Percentiles rank a stretch among this genome's conserved stretches.
These are phyloP conservation scores for Saussurea involucrata DNA, from an alignment of 129 eudicot genomes.

Conservation along the genomic window DNA sequence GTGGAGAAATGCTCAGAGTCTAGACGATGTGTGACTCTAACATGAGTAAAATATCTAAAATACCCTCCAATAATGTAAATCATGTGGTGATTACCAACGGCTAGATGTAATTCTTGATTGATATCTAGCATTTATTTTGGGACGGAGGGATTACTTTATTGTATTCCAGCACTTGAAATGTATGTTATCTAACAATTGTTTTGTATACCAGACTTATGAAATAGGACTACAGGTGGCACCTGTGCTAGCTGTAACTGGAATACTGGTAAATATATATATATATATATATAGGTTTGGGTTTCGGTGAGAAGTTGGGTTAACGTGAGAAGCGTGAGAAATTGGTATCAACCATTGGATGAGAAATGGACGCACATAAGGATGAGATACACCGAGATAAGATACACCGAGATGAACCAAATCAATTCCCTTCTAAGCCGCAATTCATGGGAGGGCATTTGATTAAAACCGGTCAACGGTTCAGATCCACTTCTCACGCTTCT, in stretches of 20 bases:
- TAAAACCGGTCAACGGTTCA: no score
- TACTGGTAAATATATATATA: constrained; percentile 50
- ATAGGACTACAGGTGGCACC: constrained; percentile 68
- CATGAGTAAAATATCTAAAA: background rate
- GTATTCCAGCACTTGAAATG: background rate
- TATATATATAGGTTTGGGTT: no score
- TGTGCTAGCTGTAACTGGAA: constrained; percentile 78
- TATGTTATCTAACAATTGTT: constrained; percentile 1
- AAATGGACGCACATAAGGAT: no score
- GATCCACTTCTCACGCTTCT: no score
- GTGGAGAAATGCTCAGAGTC: background rate
- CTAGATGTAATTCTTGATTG: background rate
- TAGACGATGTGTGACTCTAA: background rate
- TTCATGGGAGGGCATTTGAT: no score
- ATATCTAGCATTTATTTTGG: background rate
- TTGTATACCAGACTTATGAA: constrained; percentile 51
- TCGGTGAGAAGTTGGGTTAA: no score
- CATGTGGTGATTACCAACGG: background rate
- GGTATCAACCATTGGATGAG: no score
- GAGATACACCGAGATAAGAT: no score
- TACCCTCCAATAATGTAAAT: background rate
- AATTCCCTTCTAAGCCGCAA: no score
- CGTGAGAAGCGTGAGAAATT: no score
- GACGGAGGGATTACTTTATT: background rate
- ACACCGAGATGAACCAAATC: no score